These are phyloP conservation scores for Chrysosporium queenslandicum DNA, from an alignment of 2,329 filamentous ascomycete genomes.

Conservation along the genomic window DNA sequence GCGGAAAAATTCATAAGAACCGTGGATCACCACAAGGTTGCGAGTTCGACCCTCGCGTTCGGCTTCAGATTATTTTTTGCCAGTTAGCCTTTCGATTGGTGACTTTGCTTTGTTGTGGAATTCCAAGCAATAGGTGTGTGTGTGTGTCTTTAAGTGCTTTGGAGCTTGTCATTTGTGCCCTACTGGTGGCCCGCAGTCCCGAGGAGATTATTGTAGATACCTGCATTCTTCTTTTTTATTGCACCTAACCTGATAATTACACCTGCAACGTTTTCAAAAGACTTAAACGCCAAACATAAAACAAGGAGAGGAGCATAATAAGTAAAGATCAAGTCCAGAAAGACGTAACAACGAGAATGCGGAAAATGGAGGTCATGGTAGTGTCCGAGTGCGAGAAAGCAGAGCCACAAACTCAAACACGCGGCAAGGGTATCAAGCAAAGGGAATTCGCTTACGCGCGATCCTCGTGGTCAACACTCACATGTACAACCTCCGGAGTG, in stretches of 20 bases:
- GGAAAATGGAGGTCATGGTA: not conserved
- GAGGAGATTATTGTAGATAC: too few relatives aligned
- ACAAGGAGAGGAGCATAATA: too few relatives aligned
- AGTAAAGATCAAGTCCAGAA: not conserved
- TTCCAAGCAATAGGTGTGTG: too few relatives aligned
- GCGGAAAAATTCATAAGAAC: not conserved
- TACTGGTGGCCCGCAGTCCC: too few relatives aligned
- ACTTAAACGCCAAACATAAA: too few relatives aligned
- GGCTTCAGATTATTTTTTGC: constrained; percentile 20
- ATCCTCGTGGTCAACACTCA: constrained; percentile 11
- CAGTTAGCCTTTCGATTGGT: too few relatives aligned
- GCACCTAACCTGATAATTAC: too few relatives aligned
- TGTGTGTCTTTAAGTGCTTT: too few relatives aligned
- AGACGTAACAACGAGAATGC: not conserved
- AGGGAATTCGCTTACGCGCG: not conserved
- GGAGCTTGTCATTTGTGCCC: too few relatives aligned
- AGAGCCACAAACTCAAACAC: not conserved
- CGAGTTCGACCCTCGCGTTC: constrained; percentile 37
- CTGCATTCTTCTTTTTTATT: too few relatives aligned
- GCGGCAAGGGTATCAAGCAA: constrained; percentile 4
- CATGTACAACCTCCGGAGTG: constrained; percentile 11
- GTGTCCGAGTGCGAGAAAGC: not conserved
- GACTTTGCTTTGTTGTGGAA: too few relatives aligned
- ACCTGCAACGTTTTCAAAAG: too few relatives aligned
- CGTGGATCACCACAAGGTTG: constrained; percentile 27